phyloP scores from a whole-genome alignment of 352 stramenopile genomes.

The Pythium aquatile region DNA sequence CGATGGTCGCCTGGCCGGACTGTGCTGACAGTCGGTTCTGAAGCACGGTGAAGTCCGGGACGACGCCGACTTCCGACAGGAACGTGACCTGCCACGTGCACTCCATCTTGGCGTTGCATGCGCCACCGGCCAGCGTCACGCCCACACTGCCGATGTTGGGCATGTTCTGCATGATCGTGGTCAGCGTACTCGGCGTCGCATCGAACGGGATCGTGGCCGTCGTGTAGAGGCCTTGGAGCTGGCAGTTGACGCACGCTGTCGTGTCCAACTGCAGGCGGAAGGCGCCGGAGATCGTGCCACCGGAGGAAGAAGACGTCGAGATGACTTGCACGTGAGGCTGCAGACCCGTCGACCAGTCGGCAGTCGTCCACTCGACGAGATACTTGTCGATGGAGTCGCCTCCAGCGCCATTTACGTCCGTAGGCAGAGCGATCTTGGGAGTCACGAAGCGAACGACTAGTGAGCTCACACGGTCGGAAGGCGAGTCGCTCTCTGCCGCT shows the following conservation, averaged over 20 bases:
- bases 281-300: slow-evolving; percentile 41
- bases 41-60: slow-evolving; percentile 47
- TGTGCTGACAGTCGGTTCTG: slow-evolving; percentile 48
- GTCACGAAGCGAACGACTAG: slow-evolving; percentile 84
- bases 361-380: slow-evolving; percentile 93
- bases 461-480: slow-evolving; percentile 64
- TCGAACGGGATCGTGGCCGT: slow-evolving; percentile 80
- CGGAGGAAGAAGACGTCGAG: slow-evolving; percentile 40
- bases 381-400: slow-evolving; percentile 86
- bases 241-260: slow-evolving; percentile 66
- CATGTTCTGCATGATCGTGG: slow-evolving; percentile 89
- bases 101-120: slow-evolving; percentile 47
- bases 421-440: slow-evolving; percentile 40
- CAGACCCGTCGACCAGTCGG: slow-evolving; percentile 61
- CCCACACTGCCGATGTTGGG: slow-evolving; percentile 91
- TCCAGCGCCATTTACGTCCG: slow-evolving; percentile 82
- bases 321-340: slow-evolving; percentile 65
- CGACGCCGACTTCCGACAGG: slow-evolving; percentile 50
- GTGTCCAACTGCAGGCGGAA: slow-evolving; percentile 89
- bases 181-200: slow-evolving; percentile 52
- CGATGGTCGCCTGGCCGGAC: slow-evolving; percentile 38
- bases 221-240: slow-evolving; percentile 60
- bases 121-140: slow-evolving; percentile 43
- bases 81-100: slow-evolving; percentile 85
- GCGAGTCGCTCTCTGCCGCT: slow-evolving; percentile 37